Base-by-base conservation (phyloP, 345 rosid genomes). In the Populus pruinosa region DNA sequence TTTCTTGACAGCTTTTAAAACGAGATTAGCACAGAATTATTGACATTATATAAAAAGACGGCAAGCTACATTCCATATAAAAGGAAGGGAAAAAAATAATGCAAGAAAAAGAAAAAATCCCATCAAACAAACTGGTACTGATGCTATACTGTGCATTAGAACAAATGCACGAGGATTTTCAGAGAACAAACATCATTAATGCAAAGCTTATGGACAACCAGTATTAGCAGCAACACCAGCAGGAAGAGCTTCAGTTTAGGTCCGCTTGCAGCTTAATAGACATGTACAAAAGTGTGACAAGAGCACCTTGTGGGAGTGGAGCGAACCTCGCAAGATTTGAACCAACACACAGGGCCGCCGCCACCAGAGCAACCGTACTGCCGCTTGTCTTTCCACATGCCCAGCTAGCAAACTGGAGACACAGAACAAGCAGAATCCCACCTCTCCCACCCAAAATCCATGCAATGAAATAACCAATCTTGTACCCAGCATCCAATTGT, bases 341-440 rank as follows among this genome's bases (percentile, higher is more conserved):
- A 21, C 90, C 93, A 27, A 93, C 84, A 98, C 98, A 91, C 91
- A 87, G 83, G 1, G 97, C 98, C 12, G 89, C 84, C 14, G 83
- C 87, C 71, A 86, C 83, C 65, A 89, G 82, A 80, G 80, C 89
- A 73, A 91, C 92, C 5, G 83, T n/a, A 35, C 92, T 86, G 85
- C 98, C 91, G 85, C 96, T 95, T 76, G 87, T 88, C 89, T 95
- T 94, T 12, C 97, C 99, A 13, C 91, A 91, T 14, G 85, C 88
- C 98, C 98, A 93, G 66, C 97, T 93, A 25, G 97, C 92, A 69
- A 93, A 87, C 5, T 86, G 85, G 39, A 95, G 86, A 85, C 94
- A 93, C 61, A 95, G 62, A 23, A 91, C 85, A 41, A 89, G 92
- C 77, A 94, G 64, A 78, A 92, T 77, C 18, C 97, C 97, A 0